Percentiles rank a stretch among this genome's conserved stretches.
phyloP scores from a whole-genome alignment of 2,329 filamentous ascomycete species.

The Zasmidium citrigriseum region DNA sequence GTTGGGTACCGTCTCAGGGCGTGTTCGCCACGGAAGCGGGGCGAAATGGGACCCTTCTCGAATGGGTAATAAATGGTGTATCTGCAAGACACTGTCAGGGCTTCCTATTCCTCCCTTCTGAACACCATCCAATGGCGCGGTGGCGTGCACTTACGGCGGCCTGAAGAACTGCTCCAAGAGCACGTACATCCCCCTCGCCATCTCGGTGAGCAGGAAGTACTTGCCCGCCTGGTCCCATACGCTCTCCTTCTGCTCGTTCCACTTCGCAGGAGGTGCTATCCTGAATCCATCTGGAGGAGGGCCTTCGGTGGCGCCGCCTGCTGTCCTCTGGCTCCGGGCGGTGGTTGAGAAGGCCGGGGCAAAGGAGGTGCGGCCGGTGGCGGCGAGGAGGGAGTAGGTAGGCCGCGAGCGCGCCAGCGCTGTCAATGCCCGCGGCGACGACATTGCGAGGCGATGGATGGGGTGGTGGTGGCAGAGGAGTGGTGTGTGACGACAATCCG shows the following conservation, averaged over 20 bases:
- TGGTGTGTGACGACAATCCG: not conserved
- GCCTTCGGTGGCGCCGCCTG: constrained; percentile 65
- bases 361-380: constrained; percentile 41
- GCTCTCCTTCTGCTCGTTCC: constrained; percentile 77
- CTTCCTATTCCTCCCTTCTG: not conserved
- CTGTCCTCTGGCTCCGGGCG: constrained; percentile 54
- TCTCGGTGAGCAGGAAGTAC: constrained; percentile 94
- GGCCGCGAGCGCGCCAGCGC: constrained; percentile 50
- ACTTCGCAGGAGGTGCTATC: constrained; percentile 69
- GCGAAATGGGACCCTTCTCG: constrained; percentile 97
- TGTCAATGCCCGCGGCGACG: constrained; percentile 49
- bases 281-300: constrained; percentile 81
- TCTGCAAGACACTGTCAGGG: constrained; percentile 50
- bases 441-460: constrained; percentile 40
- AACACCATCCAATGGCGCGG: constrained; percentile 11
- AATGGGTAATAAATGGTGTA: constrained; percentile 99
- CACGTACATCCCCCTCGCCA: constrained; percentile 97
- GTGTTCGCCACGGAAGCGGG: constrained; percentile 97
- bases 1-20: constrained; percentile 94
- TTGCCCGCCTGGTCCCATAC: constrained; percentile 82
- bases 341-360: constrained; percentile 63
- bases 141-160: constrained; percentile 73
- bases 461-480: constrained; percentile 20
- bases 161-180: constrained; percentile 97
- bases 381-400: constrained; percentile 37